These are phyloP conservation scores for Zasmidium cellare DNA, from an alignment of 2,329 filamentous ascomycete genomes.

Conservation along the genomic window DNA sequence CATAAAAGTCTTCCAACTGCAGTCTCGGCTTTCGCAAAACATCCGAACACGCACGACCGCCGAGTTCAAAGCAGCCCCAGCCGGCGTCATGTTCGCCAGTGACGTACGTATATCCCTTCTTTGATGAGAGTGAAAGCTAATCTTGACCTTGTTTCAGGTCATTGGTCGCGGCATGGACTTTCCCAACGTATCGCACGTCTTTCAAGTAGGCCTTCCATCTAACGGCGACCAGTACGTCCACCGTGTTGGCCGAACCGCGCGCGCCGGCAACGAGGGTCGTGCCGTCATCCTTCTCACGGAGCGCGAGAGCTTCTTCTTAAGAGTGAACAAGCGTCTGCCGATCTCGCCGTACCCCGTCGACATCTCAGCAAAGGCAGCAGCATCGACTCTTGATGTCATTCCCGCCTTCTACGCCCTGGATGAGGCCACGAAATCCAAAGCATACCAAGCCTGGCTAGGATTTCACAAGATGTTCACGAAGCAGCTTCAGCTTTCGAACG, in stretches of 20 bases:
- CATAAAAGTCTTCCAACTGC: conserved; percentile 43
- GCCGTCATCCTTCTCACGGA: conserved; percentile 56
- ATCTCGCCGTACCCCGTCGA: conserved; percentile 51
- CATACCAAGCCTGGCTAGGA: conserved; percentile 50
- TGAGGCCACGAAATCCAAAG: conserved; percentile 43
- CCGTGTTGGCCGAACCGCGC: conserved; percentile 87
- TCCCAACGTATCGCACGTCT: conserved; percentile 88
- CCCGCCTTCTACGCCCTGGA: conserved; percentile 38
- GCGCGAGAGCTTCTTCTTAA: conserved; percentile 54
- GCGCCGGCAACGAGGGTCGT: conserved; percentile 72
- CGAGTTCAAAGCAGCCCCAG: conserved; percentile 45
- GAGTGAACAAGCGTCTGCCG: conserved; percentile 49
- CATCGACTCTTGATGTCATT: conserved; percentile 25
- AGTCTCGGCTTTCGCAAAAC: conserved; percentile 46
- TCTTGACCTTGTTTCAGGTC: conserved; percentile 44
- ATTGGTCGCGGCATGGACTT: conserved; percentile 98
- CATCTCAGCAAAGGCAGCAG: conserved; percentile 38
- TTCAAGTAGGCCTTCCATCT: conserved; percentile 66
- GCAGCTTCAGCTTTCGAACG: conserved; percentile 41
- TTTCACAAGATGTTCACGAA: conserved; percentile 49
- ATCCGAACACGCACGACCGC: conserved; percentile 45
- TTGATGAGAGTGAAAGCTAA: neutral
- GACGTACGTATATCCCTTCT: conserved; percentile 45
- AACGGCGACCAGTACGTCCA: conserved; percentile 73
- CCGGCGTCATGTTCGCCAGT: conserved; percentile 55